These are phyloP conservation scores for Nannochloropsis salina DNA, from an alignment of 108 stramenopile species.

Conservation along the genomic window DNA sequence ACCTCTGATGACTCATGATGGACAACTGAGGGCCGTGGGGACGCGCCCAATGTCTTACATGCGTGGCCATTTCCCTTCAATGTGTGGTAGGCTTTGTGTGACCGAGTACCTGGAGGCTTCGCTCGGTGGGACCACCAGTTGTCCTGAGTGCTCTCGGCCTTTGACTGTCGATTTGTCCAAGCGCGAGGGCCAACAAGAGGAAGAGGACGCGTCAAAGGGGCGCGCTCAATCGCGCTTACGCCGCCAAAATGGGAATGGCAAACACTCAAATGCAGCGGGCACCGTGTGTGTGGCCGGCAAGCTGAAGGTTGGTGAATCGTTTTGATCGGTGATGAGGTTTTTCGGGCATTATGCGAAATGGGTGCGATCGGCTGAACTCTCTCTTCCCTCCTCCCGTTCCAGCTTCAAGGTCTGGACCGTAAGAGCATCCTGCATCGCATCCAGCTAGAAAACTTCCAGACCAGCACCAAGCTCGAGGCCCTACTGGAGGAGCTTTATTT, in stretches of 20 bases:
- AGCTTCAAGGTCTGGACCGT: neutral
- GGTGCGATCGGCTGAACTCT: neutral
- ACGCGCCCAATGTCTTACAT: no score
- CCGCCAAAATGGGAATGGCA: neutral
- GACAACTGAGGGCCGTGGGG: no score
- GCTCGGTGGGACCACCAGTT: neutral
- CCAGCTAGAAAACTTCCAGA: constrained; percentile 84
- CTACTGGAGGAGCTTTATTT: constrained; percentile 75
- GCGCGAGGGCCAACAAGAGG: neutral
- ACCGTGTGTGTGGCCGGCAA: neutral
- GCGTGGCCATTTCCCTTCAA: neutral
- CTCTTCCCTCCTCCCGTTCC: neutral
- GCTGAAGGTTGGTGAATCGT: neutral
- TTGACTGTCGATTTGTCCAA: constrained; percentile 44
- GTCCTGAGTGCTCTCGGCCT: constrained; percentile 43
- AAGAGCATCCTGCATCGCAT: constrained; percentile 74
- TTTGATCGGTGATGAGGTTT: neutral
- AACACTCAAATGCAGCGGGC: neutral
- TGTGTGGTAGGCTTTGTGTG: constrained; percentile 3
- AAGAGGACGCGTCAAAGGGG: constrained; percentile 18
- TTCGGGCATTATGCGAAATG: neutral
- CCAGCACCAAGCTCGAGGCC: constrained; percentile 92
- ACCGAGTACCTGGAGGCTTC: constrained; percentile 11
- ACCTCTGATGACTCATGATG: no score
- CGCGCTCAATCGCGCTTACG: neutral